Evolutionary conservation across 1,139 yeast species (phyloP), one percentile per base, ranked within the genome.

Genomic region (Candida pseudoviswanathii): DNA sequence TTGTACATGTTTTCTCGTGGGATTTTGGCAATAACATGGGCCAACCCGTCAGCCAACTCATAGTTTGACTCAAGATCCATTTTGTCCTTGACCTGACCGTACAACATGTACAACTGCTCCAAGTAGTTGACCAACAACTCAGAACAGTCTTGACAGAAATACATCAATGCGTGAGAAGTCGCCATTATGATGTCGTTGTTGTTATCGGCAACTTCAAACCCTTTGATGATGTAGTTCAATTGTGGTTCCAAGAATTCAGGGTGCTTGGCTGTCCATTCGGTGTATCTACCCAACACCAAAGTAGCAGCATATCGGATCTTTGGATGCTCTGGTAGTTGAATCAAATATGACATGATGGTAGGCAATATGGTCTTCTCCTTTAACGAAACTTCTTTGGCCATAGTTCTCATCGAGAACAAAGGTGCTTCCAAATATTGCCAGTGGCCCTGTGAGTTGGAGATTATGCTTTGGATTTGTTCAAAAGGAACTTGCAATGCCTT

Each of bases 381-480:
- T 16, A 77, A 66, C 4, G 89, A 81, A 10, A 95, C 90, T 64
- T 89, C 97, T 56, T 91, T 86, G 0, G 98, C 99, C 96, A 95
- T 91, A 0, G 96, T 86, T 59, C 99, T 82, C 79, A 94, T 78
- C 30, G 92, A 81, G 61, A 95, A 95, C 46, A 95, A 73, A 3
- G 97, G 88, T 0, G 97, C 96, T 69, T 95, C 99, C 50, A 91
- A 75, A 43, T 80, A 77, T 69, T 92, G 98, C 99, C 99, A 94
- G 47, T 64, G 68, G 11, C 66, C 57, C 21, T 65, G 67, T 4
- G 66, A 59, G 45, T 64, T 64, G 41, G 68, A 65, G 53, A 81
- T 65, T 24, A 73, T 63, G 3, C 64, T 54, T 57, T 79, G 78
- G 47, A 86, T 73, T 57, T 75, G 77, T 44, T 70, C 71, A 61